A percentile compares a stretch with the other conserved stretches of the same genome.
These are phyloP conservation scores for Penicillium malachiteum DNA, from an alignment of 495 filamentous ascomycete genomes.

Conservation along the genomic window DNA sequence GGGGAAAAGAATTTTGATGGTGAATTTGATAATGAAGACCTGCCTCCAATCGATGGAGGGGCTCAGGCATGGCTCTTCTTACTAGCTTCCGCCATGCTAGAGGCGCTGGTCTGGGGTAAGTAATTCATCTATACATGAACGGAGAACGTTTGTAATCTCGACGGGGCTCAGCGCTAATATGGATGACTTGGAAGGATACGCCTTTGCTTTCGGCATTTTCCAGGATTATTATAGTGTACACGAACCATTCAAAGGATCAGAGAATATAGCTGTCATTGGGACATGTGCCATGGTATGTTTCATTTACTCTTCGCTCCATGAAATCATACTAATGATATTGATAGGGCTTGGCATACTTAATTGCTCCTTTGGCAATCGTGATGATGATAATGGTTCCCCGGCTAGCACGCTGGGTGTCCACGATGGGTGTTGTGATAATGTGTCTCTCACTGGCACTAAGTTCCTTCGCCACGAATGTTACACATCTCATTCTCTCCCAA, in stretches of 20 bases:
- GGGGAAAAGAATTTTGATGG: background rate
- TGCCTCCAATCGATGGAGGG: conserved; percentile 57
- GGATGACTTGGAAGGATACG: conserved; percentile 48
- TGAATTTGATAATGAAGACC: background rate
- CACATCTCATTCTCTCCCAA: conserved; percentile 48
- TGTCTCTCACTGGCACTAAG: conserved; percentile 38
- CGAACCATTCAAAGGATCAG: conserved; percentile 42
- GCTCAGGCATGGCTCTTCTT: conserved; percentile 65
- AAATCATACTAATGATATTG: background rate
- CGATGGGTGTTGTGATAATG: conserved; percentile 43
- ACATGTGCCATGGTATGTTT: conserved; percentile 43
- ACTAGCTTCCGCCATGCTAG: conserved; percentile 57
- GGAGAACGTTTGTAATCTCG: background rate
- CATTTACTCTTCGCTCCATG: too few relatives aligned
- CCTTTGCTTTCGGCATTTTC: conserved; percentile 61
- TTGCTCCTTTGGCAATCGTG: conserved; percentile 38
- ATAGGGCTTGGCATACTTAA: conserved; percentile 39
- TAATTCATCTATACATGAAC: background rate
- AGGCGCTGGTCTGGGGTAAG: conserved; percentile 64
- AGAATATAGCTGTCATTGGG: conserved; percentile 44
- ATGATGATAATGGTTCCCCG: conserved; percentile 28
- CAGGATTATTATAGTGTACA: conserved; percentile 55
- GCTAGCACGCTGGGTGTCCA: conserved; percentile 31
- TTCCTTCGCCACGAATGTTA: conserved; percentile 43
- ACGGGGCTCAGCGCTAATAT: background rate